Evolutionary conservation across 2,329 filamentous ascomycete genomes (phyloP).

Genomic region (Clarireedia homoeocarpa): DNA sequence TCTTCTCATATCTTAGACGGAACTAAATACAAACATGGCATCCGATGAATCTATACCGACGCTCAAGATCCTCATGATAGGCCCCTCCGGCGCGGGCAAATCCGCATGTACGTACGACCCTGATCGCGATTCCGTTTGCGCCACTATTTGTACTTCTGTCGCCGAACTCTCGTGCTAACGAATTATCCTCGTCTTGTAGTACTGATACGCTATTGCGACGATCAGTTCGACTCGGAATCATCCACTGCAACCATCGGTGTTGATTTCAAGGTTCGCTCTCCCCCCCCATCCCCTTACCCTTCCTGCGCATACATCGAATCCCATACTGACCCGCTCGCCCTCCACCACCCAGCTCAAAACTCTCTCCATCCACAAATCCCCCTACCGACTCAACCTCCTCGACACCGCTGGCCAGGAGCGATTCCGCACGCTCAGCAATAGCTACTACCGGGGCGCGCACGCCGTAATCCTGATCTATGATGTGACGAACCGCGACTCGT

Average conservation of each 20-base stretch:
- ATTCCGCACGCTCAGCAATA: constrained; percentile 88
- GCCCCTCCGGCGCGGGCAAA: constrained; percentile 48
- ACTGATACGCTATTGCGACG: constrained; percentile 47
- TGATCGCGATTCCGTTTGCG: not conserved
- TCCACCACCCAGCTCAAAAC: constrained; percentile 43
- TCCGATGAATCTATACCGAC: constrained; percentile 41
- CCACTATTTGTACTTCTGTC: not conserved
- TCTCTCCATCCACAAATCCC: constrained; percentile 42
- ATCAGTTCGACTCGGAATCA: constrained; percentile 48
- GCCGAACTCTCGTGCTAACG: not conserved
- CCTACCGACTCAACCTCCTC: constrained; percentile 45
- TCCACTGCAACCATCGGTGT: constrained; percentile 49
- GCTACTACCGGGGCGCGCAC: constrained; percentile 92
- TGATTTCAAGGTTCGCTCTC: constrained; percentile 43
- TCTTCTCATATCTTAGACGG: not conserved
- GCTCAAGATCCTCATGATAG: constrained; percentile 48
- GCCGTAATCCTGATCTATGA: constrained; percentile 97
- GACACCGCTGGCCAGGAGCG: constrained; percentile 96
- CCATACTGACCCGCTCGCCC: not conserved
- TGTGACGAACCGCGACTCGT: constrained; percentile 55
- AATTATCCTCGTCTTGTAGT: constrained; percentile 30
- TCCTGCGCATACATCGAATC: too few relatives aligned
- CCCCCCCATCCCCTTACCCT: not conserved
- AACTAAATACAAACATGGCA: constrained; percentile 29
- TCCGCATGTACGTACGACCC: constrained; percentile 34